These are phyloP conservation scores for Xylariaceae sp. DNA, from an alignment of 2,329 filamentous ascomycete genomes.

Conservation along the genomic window DNA sequence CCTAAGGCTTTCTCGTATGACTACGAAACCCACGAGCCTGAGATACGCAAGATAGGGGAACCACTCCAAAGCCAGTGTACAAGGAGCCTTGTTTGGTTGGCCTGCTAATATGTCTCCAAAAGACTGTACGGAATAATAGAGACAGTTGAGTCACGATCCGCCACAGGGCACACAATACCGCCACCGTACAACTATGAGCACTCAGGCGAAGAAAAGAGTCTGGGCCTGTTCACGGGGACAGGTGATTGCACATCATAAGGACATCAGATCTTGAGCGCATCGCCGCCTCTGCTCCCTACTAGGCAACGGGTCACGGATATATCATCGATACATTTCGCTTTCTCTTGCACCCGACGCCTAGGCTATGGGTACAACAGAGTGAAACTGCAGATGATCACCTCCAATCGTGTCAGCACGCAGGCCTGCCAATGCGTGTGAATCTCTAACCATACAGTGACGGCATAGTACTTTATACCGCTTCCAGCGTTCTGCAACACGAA, in stretches of 20 bases:
- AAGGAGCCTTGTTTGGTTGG: not conserved
- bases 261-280: not conserved
- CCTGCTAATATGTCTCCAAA: not conserved
- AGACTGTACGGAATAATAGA: not conserved
- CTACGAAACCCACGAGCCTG: too few species aligned
- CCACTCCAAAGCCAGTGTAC: not conserved
- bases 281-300: not conserved
- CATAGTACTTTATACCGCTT: too few species aligned
- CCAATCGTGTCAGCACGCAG: not conserved
- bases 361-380: not conserved
- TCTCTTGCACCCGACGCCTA: not conserved
- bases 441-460: too few species aligned
- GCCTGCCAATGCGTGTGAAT: not conserved
- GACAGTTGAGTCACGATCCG: not conserved
- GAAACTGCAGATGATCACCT: constrained; percentile 5
- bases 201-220: constrained; percentile 2
- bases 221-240: constrained; percentile 4
- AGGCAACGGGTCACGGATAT: constrained; percentile 3
- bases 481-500: too few species aligned
- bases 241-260: not conserved
- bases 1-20: too few species aligned
- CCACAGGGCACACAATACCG: not conserved
- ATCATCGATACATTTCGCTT: not conserved
- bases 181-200: not conserved
- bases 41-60: not conserved